These are phyloP conservation scores for Megacollybia marginata DNA, from an alignment of 768 basidiomycete genomes.

Conservation along the genomic window DNA sequence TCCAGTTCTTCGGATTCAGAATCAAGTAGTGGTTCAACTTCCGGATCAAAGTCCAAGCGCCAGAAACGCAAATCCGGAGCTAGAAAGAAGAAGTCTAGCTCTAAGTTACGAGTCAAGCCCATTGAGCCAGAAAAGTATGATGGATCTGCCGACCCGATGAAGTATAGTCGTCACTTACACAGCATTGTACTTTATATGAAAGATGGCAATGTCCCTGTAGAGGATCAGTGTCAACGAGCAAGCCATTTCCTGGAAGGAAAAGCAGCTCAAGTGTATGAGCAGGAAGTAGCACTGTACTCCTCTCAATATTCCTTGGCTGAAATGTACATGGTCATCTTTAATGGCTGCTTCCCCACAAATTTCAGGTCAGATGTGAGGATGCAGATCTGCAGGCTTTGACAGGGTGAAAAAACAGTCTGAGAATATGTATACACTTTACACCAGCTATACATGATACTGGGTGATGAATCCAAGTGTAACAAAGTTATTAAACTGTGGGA, in stretches of 20 bases:
- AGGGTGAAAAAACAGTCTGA: conserved; percentile 11
- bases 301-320: neutral
- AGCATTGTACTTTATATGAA: too few species aligned
- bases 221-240: neutral
- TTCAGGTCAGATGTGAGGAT: neutral
- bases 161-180: too few species aligned
- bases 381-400: neutral
- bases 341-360: neutral
- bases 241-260: neutral
- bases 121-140: too few species aligned
- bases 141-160: too few species aligned
- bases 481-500: neutral
- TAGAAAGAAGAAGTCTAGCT: too few species aligned
- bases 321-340: neutral
- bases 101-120: too few species aligned
- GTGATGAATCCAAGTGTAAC: conserved; percentile 17
- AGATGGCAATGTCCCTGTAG: too few species aligned
- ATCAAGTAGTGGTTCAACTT: too few species aligned
- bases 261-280: neutral
- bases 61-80: too few species aligned
- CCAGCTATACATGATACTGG: conserved; percentile 25
- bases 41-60: too few species aligned
- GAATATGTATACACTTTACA: conserved; percentile 27
- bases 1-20: too few species aligned
- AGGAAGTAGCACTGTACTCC: neutral